phyloP scores from a whole-genome alignment of 805 yeast species.

The Ogataea nitratoaversa region DNA sequence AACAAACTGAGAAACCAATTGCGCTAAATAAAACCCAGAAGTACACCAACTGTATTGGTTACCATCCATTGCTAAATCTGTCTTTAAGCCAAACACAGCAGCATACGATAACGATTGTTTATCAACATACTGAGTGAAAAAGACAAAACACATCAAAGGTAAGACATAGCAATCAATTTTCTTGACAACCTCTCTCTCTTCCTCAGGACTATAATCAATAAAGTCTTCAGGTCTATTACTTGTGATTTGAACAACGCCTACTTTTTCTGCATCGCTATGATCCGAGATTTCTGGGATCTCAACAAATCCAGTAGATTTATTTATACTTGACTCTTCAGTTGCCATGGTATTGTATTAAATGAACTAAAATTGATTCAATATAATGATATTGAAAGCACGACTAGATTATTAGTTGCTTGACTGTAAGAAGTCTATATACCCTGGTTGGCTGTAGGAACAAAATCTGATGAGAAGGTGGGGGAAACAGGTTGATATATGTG shows the following conservation, averaged over 20 bases:
- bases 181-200: slow-evolving; percentile 31
- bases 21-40: slow-evolving; percentile 35
- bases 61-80: slow-evolving; percentile 47
- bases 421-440: no score
- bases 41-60: slow-evolving; percentile 31
- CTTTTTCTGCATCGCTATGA: not conserved
- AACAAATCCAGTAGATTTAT: not conserved
- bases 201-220: slow-evolving; percentile 19
- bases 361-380: not conserved
- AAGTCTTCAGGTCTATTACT: slow-evolving; percentile 39
- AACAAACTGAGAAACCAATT: slow-evolving; percentile 44
- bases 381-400: not conserved
- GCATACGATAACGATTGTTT: slow-evolving; percentile 32
- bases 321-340: not conserved
- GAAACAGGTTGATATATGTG: no score
- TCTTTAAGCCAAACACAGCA: slow-evolving; percentile 49
- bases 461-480: no score
- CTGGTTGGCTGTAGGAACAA: no score
- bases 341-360: not conserved
- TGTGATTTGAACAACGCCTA: not conserved
- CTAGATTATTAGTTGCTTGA: no score
- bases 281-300: not conserved
- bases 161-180: slow-evolving; percentile 36
- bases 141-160: slow-evolving; percentile 29
- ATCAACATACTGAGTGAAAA: slow-evolving; percentile 17